phyloP scores from a whole-genome alignment of 192 early-diverging fungal species.

The Umbelopsis vinacea region DNA sequence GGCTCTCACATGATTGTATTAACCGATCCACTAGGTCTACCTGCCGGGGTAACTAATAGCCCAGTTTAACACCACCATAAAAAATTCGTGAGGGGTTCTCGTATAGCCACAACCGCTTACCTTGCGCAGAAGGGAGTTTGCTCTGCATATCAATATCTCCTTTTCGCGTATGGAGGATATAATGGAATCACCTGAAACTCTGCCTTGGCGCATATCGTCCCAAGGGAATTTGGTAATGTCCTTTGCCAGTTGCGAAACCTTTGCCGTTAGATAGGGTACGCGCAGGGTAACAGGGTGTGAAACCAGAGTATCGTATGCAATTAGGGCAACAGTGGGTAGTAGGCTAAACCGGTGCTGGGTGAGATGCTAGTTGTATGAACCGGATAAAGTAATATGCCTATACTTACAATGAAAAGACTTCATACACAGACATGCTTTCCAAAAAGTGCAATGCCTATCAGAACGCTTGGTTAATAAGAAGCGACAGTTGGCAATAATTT shows the following conservation, averaged over 20 bases:
- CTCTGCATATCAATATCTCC: slow-evolving; percentile 54
- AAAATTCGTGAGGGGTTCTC: not conserved
- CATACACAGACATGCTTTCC: slow-evolving; percentile 57
- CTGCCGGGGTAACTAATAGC: slow-evolving; percentile 62
- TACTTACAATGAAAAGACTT: slow-evolving; percentile 59
- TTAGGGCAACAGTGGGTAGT: slow-evolving; percentile 74
- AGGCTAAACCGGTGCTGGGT: slow-evolving; percentile 49
- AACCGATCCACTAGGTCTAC: slow-evolving; percentile 59
- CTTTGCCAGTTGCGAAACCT: slow-evolving; percentile 39
- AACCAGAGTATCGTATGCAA: slow-evolving; percentile 74
- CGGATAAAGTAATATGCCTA: not conserved
- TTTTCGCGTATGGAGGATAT: slow-evolving; percentile 43
- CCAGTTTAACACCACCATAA: not conserved
- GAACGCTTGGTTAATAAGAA: slow-evolving; percentile 26
- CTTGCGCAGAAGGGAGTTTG: slow-evolving; percentile 60
- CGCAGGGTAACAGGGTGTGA: slow-evolving; percentile 57
- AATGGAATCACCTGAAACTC: slow-evolving; percentile 39
- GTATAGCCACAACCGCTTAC: slow-evolving; percentile 30
- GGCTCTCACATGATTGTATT: slow-evolving; percentile 43
- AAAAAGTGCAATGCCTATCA: slow-evolving; percentile 63
- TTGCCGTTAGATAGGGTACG: slow-evolving; percentile 47
- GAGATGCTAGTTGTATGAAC: not conserved
- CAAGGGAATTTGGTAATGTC: slow-evolving; percentile 49
- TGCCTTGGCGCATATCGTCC: slow-evolving; percentile 47
- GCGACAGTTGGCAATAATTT: not conserved